Evolutionary conservation across 139 green algal species (phyloP).

Genomic region (Chlamydomonas sp.): DNA sequence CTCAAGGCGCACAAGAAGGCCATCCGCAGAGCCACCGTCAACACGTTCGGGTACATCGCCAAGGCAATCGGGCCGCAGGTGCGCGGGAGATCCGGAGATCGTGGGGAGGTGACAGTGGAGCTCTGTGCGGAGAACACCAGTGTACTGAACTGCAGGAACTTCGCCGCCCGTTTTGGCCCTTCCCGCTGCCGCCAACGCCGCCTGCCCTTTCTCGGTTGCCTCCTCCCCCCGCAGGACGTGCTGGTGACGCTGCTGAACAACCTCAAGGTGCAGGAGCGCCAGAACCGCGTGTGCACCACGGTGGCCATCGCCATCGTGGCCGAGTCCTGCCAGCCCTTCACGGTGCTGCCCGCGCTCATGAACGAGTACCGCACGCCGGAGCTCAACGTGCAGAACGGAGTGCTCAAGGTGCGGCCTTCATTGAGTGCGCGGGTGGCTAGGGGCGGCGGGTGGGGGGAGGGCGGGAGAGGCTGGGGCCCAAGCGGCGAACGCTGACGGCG

Average conservation of each 20-base stretch:
- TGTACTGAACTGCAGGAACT: no score
- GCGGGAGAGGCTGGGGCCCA: neutral
- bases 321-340: slow-evolving; percentile 98
- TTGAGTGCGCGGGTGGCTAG: neutral
- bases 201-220: neutral
- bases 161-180: no score
- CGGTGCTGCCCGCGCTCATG: slow-evolving; percentile 98
- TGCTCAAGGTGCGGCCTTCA: slow-evolving; percentile 81
- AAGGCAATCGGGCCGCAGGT: slow-evolving; percentile 94
- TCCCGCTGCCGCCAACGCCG: neutral
- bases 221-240: slow-evolving; percentile 84
- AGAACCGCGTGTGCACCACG: slow-evolving; percentile 99
- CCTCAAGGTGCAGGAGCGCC: slow-evolving; percentile 99
- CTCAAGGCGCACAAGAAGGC: slow-evolving; percentile 97
- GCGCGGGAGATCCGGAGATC: neutral
- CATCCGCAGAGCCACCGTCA: slow-evolving; percentile 96
- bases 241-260: slow-evolving; percentile 99
- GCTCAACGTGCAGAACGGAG: slow-evolving; percentile 99
- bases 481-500: no score
- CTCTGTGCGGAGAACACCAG: no score
- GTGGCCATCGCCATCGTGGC: slow-evolving; percentile 99
- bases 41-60: slow-evolving; percentile 99
- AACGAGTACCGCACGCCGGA: slow-evolving; percentile 98
- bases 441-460: neutral
- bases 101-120: neutral